Evolutionary conservation across 129 eudicot genomes (phyloP), one percentile per base, ranked within the genome.

Genomic region (Calendula officinalis): DNA sequence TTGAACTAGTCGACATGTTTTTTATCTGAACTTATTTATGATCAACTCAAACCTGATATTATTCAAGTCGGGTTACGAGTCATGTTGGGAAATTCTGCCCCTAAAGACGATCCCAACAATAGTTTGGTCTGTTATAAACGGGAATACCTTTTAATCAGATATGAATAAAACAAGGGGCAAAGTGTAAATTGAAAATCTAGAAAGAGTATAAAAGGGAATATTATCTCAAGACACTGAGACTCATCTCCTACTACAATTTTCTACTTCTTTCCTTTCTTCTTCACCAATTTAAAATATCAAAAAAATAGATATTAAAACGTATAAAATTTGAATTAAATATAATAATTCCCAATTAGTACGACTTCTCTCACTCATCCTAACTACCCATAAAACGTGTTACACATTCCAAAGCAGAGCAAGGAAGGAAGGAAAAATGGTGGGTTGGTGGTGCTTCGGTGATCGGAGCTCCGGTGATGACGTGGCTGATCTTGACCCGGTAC

Each of bases 401-500:
- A 35, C 13, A 40, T 40, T 4, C 44, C 59, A 41, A 53, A 53
- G 72, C 50, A 67, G n/a, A 52, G 33, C 1, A 22, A 22, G 30
- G 30, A 22, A 22, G 30, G 27, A 16, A 9, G 2, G 7, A 49
- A 54, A 32, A 43, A 81, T 72, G 82, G 52, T 69, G 45, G 77
- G 69, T 1, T 83, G 69, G 79, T 60, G 88, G 67, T 80, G 84
- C 62, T 80, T 73, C 12, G 62, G 61, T 1, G 49, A 67, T 30
- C 73, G 59, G 66, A 54, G 68, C 76, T 69, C 83, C 80, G 84
- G 64, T 38, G 62, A 67, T 39, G 70, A 59, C 6, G 78, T 56
- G 14, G 34, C 68, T 34, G 87, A 83, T 67, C 81, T 80, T 1
- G 89, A 92, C 80, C 98, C 98, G 74, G 82, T 92, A 9, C 66